Percentiles rank a stretch among this genome's conserved stretches.
phyloP scores from a whole-genome alignment of 2,329 filamentous ascomycete species.

The Aureobasidium sp. region DNA sequence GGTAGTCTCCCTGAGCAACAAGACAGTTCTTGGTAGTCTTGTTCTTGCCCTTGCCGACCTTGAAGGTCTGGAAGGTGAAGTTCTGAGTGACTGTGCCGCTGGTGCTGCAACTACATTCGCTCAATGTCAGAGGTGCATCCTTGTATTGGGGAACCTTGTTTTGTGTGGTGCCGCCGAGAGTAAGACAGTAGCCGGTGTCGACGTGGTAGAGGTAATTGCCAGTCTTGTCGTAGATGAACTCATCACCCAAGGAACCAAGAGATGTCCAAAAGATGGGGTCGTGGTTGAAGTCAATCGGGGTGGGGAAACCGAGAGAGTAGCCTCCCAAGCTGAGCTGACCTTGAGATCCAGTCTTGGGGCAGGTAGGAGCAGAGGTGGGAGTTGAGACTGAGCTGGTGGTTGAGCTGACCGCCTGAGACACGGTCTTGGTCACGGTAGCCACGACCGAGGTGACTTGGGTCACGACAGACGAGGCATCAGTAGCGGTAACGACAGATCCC shows the following conservation, averaged over 20 bases:
- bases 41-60: background rate
- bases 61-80: background rate
- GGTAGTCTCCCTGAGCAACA: background rate
- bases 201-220: conserved; percentile 4
- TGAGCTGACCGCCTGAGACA: background rate
- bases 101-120: background rate
- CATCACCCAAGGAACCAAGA: conserved; percentile 2
- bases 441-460: background rate
- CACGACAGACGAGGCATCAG: background rate
- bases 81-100: background rate
- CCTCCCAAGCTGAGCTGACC: conserved; percentile 7
- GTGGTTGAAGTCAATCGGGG: background rate
- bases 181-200: background rate
- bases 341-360: background rate
- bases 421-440: background rate
- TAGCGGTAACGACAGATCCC: background rate
- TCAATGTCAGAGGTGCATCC: background rate
- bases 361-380: background rate
- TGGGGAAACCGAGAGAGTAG: conserved; percentile 1
- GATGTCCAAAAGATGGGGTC: conserved; percentile 2
- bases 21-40: background rate
- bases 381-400: background rate
- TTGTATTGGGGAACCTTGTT: background rate
- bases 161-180: background rate
- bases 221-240: background rate